A percentile compares a stretch with the other conserved stretches of the same genome.
Conservation (phyloP, 2,329 filamentous ascomycete genomes). For the Aspergillus hiratsukae region DNA sequence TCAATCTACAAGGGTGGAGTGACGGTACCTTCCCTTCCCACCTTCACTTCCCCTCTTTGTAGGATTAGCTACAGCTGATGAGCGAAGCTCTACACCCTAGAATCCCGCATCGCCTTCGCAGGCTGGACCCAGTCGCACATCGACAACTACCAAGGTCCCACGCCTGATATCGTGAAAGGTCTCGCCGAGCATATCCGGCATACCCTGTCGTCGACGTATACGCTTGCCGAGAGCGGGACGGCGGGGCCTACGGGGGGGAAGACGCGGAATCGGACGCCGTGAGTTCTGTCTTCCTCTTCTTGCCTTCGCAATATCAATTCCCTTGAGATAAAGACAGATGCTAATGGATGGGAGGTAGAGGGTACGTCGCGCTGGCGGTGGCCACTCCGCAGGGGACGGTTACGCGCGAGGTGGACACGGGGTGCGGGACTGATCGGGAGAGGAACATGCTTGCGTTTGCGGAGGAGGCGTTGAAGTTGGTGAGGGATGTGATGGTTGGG, state of each 20-base stretch:
- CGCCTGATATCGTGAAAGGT: constrained; percentile 52
- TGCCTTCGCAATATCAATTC: background rate
- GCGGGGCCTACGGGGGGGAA: constrained; percentile 59
- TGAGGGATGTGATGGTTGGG: constrained; percentile 52
- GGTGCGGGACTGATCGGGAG: constrained; percentile 48
- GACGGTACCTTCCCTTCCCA: constrained; percentile 37
- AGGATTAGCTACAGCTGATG: no score
- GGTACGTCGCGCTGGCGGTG: constrained; percentile 62
- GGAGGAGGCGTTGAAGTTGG: constrained; percentile 51
- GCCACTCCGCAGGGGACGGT: constrained; percentile 49
- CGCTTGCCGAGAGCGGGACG: constrained; percentile 57
- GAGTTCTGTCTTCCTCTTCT: constrained; percentile 10
- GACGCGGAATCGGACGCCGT: constrained; percentile 55
- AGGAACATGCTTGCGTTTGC: constrained; percentile 63
- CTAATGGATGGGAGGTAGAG: constrained; percentile 31
- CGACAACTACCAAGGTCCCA: constrained; percentile 56
- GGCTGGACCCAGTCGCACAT: constrained; percentile 56
- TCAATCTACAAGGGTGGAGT: constrained; percentile 59
- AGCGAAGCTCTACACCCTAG: constrained; percentile 51
- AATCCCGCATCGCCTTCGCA: constrained; percentile 54
- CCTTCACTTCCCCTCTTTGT: constrained; percentile 3
- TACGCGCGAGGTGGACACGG: constrained; percentile 55
- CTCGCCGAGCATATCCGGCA: constrained; percentile 54
- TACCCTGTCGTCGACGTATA: constrained; percentile 55
- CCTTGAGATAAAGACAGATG: background rate